phyloP scores from a whole-genome alignment of 1,284 basidiomycete species.

The Salmacisia buchloeana region DNA sequence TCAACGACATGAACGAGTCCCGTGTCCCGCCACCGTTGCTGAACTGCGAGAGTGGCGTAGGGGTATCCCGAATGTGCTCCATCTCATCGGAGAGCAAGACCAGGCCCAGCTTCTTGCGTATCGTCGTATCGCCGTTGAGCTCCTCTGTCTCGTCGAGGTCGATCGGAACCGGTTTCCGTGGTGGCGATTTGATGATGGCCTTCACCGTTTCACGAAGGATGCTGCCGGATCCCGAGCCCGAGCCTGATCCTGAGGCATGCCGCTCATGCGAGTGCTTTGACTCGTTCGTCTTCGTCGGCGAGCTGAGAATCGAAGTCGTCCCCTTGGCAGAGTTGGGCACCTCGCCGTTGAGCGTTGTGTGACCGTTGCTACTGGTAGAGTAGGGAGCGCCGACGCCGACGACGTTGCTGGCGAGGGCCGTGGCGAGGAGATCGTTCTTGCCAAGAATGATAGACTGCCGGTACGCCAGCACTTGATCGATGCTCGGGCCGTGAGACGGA shows the following conservation, averaged over 20 bases:
- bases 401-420: slow-evolving; percentile 7
- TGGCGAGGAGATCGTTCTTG: slow-evolving; percentile 9
- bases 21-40: neutral
- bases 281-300: neutral
- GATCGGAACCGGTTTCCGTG: neutral
- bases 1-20: no score
- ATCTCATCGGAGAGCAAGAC: neutral
- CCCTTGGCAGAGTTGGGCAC: no score
- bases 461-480: slow-evolving; percentile 15
- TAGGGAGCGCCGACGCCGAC: neutral
- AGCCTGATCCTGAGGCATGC: no score
- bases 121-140: neutral
- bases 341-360: no score
- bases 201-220: no score
- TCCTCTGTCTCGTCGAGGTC: neutral
- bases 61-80: neutral
- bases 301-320: neutral
- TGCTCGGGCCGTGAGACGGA: slow-evolving; percentile 11
- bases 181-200: no score
- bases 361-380: neutral
- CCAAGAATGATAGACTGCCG: slow-evolving; percentile 3
- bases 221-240: no score
- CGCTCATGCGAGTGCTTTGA: no score
- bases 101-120: neutral
- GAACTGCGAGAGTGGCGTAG: neutral